Base-by-base conservation (phyloP, 164 flowering plant species). In the Annona cherimola region DNA sequence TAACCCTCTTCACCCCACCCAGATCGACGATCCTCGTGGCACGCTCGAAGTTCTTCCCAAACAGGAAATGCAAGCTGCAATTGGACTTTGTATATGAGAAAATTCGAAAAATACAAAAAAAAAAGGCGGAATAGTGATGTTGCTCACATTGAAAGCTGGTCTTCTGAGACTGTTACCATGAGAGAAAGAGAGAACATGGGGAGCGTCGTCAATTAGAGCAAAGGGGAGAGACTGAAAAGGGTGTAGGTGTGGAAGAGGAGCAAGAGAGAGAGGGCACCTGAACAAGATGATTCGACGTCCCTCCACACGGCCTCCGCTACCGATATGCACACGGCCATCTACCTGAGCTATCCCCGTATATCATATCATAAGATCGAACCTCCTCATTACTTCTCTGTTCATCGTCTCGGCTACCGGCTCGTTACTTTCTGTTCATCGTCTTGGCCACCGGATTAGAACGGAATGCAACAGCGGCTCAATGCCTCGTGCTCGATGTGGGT, bases 1-100 rank as follows among this genome's bases (percentile, higher is more conserved):
- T 79, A 63, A 95, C 85, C 74, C 84, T 87, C 83, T 88, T 91
- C 61, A 95, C 98, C 9, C 98, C 99, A 67, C 83, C 78, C 77
- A 86, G 96, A 80, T 95, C 97, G 61, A 95, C 93, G 19, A 95
- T 95, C 80, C 93, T 86, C 3, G 92, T 86, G 2, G 99, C 97
- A 66, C 90, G 79, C 84, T 95, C 99, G 35, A 93, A 81, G 79
- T 95, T 95, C 77, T 95, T 95, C 68, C 97, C 99, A 70, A 87
- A 93, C 79, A 95, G 76, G 81, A 95, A 91, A 81, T 89, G 91
- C 87, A 95, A 82, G 65, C 99, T 95, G 82, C 42, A 42, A 55
- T 73, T 45, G 41, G 44, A 76, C 63, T 44, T 19, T 50, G 67
- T 45, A 19, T 63, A 45, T 63, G 39, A 72, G 20, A 62, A 66